Evolutionary conservation across 768 basidiomycete species (phyloP).

Genomic region (Lyophyllum shimeji): DNA sequence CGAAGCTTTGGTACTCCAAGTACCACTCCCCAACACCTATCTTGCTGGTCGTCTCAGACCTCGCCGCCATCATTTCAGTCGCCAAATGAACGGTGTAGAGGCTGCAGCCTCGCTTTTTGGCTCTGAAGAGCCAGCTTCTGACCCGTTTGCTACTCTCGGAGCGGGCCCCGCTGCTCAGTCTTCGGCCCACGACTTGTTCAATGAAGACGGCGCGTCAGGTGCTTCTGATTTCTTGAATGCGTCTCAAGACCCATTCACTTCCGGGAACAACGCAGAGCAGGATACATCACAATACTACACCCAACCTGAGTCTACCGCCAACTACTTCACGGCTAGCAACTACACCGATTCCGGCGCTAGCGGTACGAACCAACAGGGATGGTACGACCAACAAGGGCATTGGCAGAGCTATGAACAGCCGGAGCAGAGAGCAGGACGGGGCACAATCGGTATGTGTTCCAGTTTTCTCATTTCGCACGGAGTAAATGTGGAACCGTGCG

Average conservation of each 20-base stretch:
- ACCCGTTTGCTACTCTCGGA: slow-evolving; percentile 66
- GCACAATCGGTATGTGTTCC: slow-evolving; percentile 6
- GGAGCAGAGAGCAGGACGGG: slow-evolving; percentile 8
- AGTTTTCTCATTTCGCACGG: not conserved
- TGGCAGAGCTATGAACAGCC: slow-evolving; percentile 22
- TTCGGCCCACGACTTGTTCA: slow-evolving; percentile 24
- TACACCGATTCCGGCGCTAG: slow-evolving; percentile 8
- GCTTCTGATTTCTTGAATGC: slow-evolving; percentile 7
- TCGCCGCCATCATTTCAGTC: not conserved
- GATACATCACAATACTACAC: slow-evolving; percentile 21
- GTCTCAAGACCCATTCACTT: not conserved
- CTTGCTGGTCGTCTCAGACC: slow-evolving; percentile 9
- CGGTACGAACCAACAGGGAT: slow-evolving; percentile 24
- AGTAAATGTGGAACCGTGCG: not conserved
- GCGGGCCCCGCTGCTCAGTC: slow-evolving; percentile 20
- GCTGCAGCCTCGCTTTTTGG: slow-evolving; percentile 84
- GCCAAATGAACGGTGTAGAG: slow-evolving; percentile 63
- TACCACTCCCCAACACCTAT: slow-evolving; percentile 4
- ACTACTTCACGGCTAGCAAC: slow-evolving; percentile 7
- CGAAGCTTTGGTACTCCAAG: slow-evolving; percentile 8
- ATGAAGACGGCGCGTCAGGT: slow-evolving; percentile 10
- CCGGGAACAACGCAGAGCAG: not conserved
- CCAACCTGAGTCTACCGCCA: slow-evolving; percentile 15
- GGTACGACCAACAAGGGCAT: slow-evolving; percentile 28
- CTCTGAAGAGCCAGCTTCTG: slow-evolving; percentile 55